Evolutionary conservation across 768 basidiomycete genomes (phyloP).

Genomic region (Hemileccinum impolitum): DNA sequence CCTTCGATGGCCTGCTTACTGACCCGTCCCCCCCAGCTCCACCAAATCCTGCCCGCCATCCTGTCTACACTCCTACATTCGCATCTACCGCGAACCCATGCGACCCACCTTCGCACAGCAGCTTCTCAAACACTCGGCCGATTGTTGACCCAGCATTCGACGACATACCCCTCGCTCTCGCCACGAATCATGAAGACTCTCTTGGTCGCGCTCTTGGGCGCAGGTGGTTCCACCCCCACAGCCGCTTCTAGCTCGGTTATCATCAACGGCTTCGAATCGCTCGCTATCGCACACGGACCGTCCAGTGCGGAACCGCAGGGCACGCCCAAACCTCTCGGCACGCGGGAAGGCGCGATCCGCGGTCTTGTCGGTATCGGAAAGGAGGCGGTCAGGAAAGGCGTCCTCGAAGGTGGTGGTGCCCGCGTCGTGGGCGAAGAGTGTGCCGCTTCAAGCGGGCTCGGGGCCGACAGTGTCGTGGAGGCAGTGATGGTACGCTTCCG

Average conservation of each 20-base stretch:
- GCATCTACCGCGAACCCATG: slow-evolving; percentile 68
- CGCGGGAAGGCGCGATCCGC: slow-evolving; percentile 86
- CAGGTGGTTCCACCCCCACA: slow-evolving; percentile 9
- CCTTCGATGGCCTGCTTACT: neutral
- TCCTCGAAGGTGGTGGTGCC: slow-evolving; percentile 78
- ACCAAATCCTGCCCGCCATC: slow-evolving; percentile 92
- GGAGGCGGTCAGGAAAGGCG: slow-evolving; percentile 78
- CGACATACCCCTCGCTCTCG: slow-evolving; percentile 85
- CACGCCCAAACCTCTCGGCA: slow-evolving; percentile 65
- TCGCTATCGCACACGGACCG: slow-evolving; percentile 17
- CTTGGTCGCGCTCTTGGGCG: slow-evolving; percentile 70
- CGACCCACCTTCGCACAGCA: slow-evolving; percentile 68
- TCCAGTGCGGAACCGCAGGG: slow-evolving; percentile 40
- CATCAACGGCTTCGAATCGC: slow-evolving; percentile 28
- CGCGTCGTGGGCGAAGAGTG: slow-evolving; percentile 71
- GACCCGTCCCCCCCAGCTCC: slow-evolving; percentile 54
- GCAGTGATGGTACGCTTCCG: slow-evolving; percentile 55
- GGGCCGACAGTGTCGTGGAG: slow-evolving; percentile 47
- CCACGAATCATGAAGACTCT: slow-evolving; percentile 94
- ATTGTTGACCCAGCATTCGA: slow-evolving; percentile 75
- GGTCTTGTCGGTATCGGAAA: slow-evolving; percentile 83
- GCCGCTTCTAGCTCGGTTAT: slow-evolving; percentile 11
- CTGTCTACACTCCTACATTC: slow-evolving; percentile 90
- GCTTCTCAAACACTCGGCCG: slow-evolving; percentile 84
- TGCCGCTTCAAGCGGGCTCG: slow-evolving; percentile 24